Evolutionary conservation across 202 grass and related monocot species (phyloP), one percentile per base, ranked within the genome.

Genomic region (Hordeum pubiflorum): DNA sequence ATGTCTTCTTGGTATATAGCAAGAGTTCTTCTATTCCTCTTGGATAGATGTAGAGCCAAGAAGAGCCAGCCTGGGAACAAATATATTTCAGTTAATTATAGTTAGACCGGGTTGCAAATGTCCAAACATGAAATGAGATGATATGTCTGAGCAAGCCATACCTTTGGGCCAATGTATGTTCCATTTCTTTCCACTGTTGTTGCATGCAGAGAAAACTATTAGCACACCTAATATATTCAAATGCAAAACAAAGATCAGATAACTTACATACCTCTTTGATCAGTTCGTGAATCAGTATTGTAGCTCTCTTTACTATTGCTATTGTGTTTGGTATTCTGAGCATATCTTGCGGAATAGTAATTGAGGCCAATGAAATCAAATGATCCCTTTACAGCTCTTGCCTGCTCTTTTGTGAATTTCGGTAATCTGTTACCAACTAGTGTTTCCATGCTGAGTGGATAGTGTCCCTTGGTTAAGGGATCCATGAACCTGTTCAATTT

Each of bases 321-420:
- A 4, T 66, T 79, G 7, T 64, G 36, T 46, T 78, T 82, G 31
- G 68, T 67, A 50, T 72, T 82, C 18, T 75, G 82, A 57, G 58
- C 83, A 74, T 86, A 94, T 81, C 85, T 85, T 76, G 91, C 67
- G 40, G 89, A 92, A 68, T 94, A 97, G 73, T 97, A 97, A 75
- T 97, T 97, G 15, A 97, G 61, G 21, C 94, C 91, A 31, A 97
- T 78, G 82, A 94, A 97, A 46, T 97, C 94, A 17, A 97, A 90
- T 81, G 94, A 94, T 66, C 87, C 87, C 39, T 92, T 91, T 56
- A 94, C 4, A 23, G 55, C 64, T 59, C 87, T 87, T 7, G 94
- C 91, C 31, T 97, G 79, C 69, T 85, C 38, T 46, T 63, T 72
- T 36, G 91, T 94, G 55, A 97, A 97, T 63, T 34, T 83, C 2